phyloP scores from a whole-genome alignment of 2,329 filamentous ascomycete species.

The Alternaria atra region DNA sequence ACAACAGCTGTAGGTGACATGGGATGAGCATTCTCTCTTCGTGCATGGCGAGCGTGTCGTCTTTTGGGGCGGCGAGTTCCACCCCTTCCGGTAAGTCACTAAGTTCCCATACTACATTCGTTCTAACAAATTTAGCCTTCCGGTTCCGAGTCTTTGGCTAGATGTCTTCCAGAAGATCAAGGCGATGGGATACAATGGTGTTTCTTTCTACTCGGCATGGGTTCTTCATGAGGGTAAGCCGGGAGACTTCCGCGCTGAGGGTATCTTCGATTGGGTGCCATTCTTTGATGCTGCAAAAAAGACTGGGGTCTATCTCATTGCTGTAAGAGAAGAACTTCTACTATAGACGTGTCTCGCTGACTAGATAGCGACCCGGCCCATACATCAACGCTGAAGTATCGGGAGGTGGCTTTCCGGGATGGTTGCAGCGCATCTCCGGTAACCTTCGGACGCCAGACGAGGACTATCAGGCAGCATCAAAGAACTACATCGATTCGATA shows the following conservation, averaged over 20 bases:
- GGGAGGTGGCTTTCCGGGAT: constrained; percentile 81
- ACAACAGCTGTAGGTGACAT: constrained; percentile 61
- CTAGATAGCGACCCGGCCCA: constrained; percentile 62
- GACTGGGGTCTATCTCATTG: constrained; percentile 78
- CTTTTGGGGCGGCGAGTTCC: constrained; percentile 76
- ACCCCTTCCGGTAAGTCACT: constrained; percentile 65
- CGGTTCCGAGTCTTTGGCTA: constrained; percentile 68
- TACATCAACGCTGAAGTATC: constrained; percentile 80
- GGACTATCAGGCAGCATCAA: constrained; percentile 70
- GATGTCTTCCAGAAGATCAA: constrained; percentile 84
- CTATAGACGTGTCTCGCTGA: constrained; percentile 4
- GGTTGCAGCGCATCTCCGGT: constrained; percentile 72
- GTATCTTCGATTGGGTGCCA: constrained; percentile 74
- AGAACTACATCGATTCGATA: constrained; percentile 63
- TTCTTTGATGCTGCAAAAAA: constrained; percentile 78
- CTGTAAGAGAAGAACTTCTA: constrained; percentile 47
- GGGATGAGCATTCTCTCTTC: constrained; percentile 75
- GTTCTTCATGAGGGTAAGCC: constrained; percentile 75
- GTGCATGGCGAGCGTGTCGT: constrained; percentile 73
- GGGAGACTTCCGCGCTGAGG: constrained; percentile 72
- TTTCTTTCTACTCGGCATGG: constrained; percentile 82
- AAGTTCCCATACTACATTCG: too few relatives aligned
- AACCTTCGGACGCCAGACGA: constrained; percentile 68
- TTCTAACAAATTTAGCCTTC: constrained; percentile 53
- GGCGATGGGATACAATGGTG: constrained; percentile 77